Evolutionary conservation across 306 rosid genomes (phyloP).

Genomic region (Pterocarpus macrocarpus): DNA sequence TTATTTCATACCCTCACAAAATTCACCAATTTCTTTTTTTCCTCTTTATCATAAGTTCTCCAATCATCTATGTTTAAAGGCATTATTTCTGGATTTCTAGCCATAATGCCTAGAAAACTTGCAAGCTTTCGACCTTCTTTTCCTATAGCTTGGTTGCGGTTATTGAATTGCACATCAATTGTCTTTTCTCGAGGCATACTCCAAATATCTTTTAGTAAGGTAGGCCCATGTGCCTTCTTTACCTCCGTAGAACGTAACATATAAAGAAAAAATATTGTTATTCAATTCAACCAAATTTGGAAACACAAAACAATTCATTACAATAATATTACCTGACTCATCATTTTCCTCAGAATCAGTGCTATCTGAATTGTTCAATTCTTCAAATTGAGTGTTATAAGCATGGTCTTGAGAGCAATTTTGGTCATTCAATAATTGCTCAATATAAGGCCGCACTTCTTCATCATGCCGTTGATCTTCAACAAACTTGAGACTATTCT

Average conservation of each 20-base stretch:
- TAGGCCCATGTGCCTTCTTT: background rate
- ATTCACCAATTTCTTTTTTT: background rate
- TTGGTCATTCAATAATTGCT: background rate
- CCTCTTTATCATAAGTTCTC: conserved; percentile 1
- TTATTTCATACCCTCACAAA: conserved; percentile 8
- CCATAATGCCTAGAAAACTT: conserved; percentile 21
- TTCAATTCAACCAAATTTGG: background rate
- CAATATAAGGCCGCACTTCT: background rate
- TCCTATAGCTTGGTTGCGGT: background rate
- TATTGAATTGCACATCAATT: conserved; percentile 6
- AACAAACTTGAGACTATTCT: background rate
- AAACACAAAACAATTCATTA: too few species aligned
- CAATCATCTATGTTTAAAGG: conserved; percentile 13
- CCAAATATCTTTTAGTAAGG: background rate
- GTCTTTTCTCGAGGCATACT: background rate
- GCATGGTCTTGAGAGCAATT: background rate
- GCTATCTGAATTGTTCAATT: background rate
- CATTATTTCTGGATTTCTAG: background rate
- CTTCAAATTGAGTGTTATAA: background rate
- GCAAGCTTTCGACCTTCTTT: conserved; percentile 15
- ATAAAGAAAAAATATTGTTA: background rate
- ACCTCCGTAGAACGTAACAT: background rate
- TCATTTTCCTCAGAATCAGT: background rate
- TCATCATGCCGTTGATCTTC: background rate
- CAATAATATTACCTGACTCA: background rate